A percentile compares a stretch with the other conserved stretches of the same genome.
Evolutionary conservation across 164 flowering plant species (phyloP).

Genomic region (Magnolia sinica): DNA sequence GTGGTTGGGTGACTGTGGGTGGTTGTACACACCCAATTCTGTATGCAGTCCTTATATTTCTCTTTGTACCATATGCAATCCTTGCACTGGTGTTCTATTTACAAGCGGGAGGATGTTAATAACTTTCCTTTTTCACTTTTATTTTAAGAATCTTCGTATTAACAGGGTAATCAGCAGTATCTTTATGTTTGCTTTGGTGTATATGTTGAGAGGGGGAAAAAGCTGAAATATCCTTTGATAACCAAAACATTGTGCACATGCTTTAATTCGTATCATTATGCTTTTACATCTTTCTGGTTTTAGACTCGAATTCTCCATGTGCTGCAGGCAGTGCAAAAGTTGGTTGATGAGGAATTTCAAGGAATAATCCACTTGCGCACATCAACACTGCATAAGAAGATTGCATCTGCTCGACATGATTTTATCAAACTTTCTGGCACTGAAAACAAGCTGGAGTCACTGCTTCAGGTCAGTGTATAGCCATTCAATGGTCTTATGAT

Average conservation of each 20-base stretch:
- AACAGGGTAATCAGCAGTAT: too few relatives aligned
- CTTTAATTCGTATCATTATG: not conserved
- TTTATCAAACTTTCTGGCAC: conserved; percentile 87
- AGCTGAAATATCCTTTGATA: too few relatives aligned
- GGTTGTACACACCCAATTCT: too few relatives aligned
- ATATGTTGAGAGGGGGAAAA: not conserved
- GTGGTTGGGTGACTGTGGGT: too few relatives aligned
- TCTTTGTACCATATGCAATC: too few relatives aligned
- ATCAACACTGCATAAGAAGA: conserved; percentile 85
- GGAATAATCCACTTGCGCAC: conserved; percentile 83
- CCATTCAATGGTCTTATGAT: not conserved
- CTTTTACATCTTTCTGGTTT: not conserved
- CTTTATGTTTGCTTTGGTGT: too few relatives aligned
- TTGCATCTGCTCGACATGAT: conserved; percentile 95
- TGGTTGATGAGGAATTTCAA: conserved; percentile 92
- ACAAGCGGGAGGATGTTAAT: too few relatives aligned
- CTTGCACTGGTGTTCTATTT: too few relatives aligned
- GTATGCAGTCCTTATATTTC: too few relatives aligned
- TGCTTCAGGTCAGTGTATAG: conserved; percentile 60
- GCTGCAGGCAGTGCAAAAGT: conserved; percentile 79
- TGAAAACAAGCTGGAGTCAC: conserved; percentile 89
- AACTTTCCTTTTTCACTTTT: too few relatives aligned
- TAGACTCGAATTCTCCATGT: not conserved
- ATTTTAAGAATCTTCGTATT: too few relatives aligned
- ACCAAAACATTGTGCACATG: not conserved